phyloP scores from a whole-genome alignment of 495 filamentous ascomycete species.

The Xylaria palmicola region DNA sequence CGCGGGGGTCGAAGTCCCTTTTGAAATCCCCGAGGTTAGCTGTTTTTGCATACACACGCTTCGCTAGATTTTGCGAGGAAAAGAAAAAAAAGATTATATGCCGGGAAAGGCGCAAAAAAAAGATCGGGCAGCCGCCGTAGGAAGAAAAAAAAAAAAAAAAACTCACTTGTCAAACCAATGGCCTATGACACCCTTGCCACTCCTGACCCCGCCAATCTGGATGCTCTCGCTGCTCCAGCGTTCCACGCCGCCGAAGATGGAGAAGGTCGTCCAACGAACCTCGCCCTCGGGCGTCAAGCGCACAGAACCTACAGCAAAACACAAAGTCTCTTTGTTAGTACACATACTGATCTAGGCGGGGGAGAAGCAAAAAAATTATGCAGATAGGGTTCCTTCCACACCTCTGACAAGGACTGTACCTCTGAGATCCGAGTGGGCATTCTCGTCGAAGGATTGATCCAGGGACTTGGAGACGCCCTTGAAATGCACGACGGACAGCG shows the following conservation, averaged over 20 bases:
- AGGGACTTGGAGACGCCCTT: constrained; percentile 53
- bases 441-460: constrained; percentile 57
- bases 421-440: constrained; percentile 55
- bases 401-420: constrained; percentile 43
- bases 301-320: constrained; percentile 49
- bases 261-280: constrained; percentile 65
- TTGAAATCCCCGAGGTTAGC: constrained; percentile 19
- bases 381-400: constrained; percentile 15
- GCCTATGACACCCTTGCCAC: constrained; percentile 59
- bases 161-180: constrained; percentile 67
- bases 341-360: not conserved
- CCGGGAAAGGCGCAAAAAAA: not conserved
- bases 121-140: too few relatives aligned
- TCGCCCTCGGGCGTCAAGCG: constrained; percentile 60
- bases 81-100: not conserved
- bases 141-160: not conserved
- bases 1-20: constrained; percentile 57
- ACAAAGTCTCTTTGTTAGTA: constrained; percentile 18
- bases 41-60: too few relatives aligned
- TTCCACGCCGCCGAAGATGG: constrained; percentile 59
- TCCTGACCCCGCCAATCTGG: constrained; percentile 59
- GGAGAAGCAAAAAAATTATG: not conserved
- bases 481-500: constrained; percentile 58
- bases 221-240: constrained; percentile 66
- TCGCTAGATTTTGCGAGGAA: not conserved